Base-by-base conservation (phyloP, 2,329 filamentous ascomycete genomes). In the Magnaporthiopsis rhizophila region DNA sequence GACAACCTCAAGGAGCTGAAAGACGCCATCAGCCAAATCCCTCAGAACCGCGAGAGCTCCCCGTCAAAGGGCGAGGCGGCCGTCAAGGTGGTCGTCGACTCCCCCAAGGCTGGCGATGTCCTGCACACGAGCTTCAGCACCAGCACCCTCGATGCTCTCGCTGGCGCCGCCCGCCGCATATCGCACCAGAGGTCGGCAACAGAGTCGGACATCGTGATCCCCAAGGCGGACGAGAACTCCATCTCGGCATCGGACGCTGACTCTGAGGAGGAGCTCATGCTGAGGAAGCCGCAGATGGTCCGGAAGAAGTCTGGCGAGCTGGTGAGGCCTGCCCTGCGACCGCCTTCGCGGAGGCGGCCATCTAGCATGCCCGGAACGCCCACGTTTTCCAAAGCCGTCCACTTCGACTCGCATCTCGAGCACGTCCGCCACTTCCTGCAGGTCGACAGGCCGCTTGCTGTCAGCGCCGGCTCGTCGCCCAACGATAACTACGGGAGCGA, bases 291-390 rank as follows among this genome's bases (percentile, higher is more conserved):
- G n/a, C 87, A 88, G 64, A 96, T 98, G 87, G 88, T 99, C 13
- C 88, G 95, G 71, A 99, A 99, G 81, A 99, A 99, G 83, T 98
- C 95, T 56, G 95, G 95, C 45, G 95, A 99, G 78, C 83, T 99
- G 50, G 95, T 99, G 65, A 89, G 95, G 70, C 95, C 95, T 15
- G 95, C 95, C 26, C 84, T 99, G 62, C 88, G 95, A 62, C 87
- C 89, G 56, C 82, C 91, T 15, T 90, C 90, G n/a, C 85, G 86
- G 68, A 84, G 91, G 68, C 86, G 95, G 65, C 94, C 94, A 0
- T 96, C 91, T 3, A 98, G 94, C 79, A 96, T 98, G 91, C 95
- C 95, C 11, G 95, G 95, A 64, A 99, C 95, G 0, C 95, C 95
- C 0, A 95, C 94, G 11, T 98, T 94, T 74, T 90, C 89, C 69